Base-by-base conservation (phyloP, 1,284 basidiomycete species). In the Trichosporon coremiiforme region DNA sequence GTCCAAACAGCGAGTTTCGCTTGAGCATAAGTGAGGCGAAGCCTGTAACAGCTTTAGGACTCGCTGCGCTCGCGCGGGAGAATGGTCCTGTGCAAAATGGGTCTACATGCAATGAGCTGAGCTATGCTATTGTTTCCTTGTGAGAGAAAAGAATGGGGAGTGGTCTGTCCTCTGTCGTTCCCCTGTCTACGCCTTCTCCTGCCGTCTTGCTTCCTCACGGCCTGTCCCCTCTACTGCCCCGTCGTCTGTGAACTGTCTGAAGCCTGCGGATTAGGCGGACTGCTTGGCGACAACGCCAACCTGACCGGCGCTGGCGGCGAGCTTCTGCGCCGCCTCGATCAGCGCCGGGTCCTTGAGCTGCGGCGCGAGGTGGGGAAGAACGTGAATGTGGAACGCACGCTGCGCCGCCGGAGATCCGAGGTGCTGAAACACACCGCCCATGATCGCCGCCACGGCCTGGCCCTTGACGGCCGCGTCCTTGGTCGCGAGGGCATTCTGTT, bases 351-450 rank as follows among this genome's bases (percentile, higher is more conserved):
- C 81, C 38, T 75, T 70, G 55, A 83, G 70, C 70, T 83, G 82
- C 22, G 64, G 33, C 6, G 70, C 70, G 9, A 82, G 69, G 31
- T 75, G 72, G 8, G 82, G 83, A 36, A 84, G 73, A 38, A 83
- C 66, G 62, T 77, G 74, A 25, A 77, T 69, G 73, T 83, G 82
- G 78, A 81, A 84, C n/a, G 79, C 73, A 15, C 81, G 76, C 53
- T 83, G 81, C 2, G 82, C 82, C 5, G 82, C 82, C 4, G 82
- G 78, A 55, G 79, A 80, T 9, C 83, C 83, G 70, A 75, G 77
- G 65, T 81, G 76, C 36, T 77, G 76, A 70, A 78, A 82, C 29
- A 82, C 75, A 12, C 75, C 83, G 25, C 83, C 83, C 13, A 84
- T 47, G 50, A 83, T 73, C 13, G 83, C 77, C 71, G 80, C 78